Conservation (phyloP, 345 rosid genomes). For the Ricinus communis region DNA sequence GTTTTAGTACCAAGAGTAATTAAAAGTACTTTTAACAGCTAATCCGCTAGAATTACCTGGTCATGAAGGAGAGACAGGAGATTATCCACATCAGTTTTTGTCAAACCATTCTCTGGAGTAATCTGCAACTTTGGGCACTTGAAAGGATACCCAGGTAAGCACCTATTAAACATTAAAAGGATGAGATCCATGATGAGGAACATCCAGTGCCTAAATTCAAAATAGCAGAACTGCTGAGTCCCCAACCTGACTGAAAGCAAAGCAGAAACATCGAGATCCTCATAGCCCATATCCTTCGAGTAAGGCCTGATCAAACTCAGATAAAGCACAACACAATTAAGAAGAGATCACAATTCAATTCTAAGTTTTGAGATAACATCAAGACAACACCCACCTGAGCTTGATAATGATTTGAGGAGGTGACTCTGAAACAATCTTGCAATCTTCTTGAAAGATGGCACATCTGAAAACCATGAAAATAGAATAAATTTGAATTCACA, state of each 20-base stretch:
- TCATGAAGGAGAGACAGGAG: slow-evolving; percentile 82
- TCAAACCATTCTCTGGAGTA: slow-evolving; percentile 78
- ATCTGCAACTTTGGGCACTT: slow-evolving; percentile 84
- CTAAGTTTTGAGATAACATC: slow-evolving; percentile 19
- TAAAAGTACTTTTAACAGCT: background rate
- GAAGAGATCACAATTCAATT: slow-evolving; percentile 13
- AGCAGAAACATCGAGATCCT: slow-evolving; percentile 81
- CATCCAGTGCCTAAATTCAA: background rate
- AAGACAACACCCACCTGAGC: slow-evolving; percentile 57
- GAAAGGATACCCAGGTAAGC: slow-evolving; percentile 94
- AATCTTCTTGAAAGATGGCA: slow-evolving; percentile 93
- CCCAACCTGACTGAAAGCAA: slow-evolving; percentile 70
- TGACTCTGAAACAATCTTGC: slow-evolving; percentile 57
- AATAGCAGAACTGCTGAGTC: slow-evolving; percentile 1
- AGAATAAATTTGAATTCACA: background rate
- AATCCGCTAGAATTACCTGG: slow-evolving; percentile 47
- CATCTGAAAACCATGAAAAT: slow-evolving; percentile 40
- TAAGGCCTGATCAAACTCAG: slow-evolving; percentile 70
- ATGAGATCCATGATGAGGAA: slow-evolving; percentile 1
- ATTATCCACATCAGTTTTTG: slow-evolving; percentile 61
- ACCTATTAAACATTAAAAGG: slow-evolving; percentile 43
- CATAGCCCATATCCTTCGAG: slow-evolving; percentile 87
- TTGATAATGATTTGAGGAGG: slow-evolving; percentile 66
- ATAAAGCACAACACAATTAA: slow-evolving; percentile 23
- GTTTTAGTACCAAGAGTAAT: background rate